Conservation (phyloP, 2,329 filamentous ascomycete genomes). For the Mycosphaerella arachidis region DNA sequence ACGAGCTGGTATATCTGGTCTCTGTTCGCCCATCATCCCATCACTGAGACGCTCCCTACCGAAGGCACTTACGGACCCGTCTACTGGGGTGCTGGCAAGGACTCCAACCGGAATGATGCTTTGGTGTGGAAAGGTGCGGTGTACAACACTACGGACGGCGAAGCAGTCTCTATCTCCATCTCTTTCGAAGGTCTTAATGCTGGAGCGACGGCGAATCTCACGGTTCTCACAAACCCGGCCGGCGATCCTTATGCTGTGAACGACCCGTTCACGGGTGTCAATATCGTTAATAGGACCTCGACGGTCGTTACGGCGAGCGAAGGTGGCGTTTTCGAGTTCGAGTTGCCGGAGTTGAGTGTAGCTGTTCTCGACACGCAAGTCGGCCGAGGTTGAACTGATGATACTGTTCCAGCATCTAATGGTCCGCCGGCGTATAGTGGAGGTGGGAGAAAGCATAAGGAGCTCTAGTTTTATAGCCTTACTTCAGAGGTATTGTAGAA, state of each 20-base stretch:
- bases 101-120: slow-evolving; percentile 27
- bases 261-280: slow-evolving; percentile 33
- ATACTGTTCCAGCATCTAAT: neutral
- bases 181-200: slow-evolving; percentile 35
- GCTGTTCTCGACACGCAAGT: slow-evolving; percentile 46
- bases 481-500: neutral
- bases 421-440: too few relatives aligned
- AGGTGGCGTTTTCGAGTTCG: slow-evolving; percentile 50
- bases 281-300: slow-evolving; percentile 47
- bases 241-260: slow-evolving; percentile 22
- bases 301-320: slow-evolving; percentile 39
- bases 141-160: slow-evolving; percentile 43
- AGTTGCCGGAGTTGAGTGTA: slow-evolving; percentile 52
- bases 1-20: slow-evolving; percentile 35
- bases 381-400: slow-evolving; percentile 1
- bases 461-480: neutral
- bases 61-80: slow-evolving; percentile 39
- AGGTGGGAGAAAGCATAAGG: too few relatives aligned
- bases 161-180: slow-evolving; percentile 32
- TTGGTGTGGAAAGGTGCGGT: slow-evolving; percentile 46
- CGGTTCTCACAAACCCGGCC: slow-evolving; percentile 39
- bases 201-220: slow-evolving; percentile 37
- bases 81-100: slow-evolving; percentile 43
- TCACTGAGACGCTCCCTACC: slow-evolving; percentile 43
- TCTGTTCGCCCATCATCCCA: slow-evolving; percentile 42